These are phyloP conservation scores for Thelonectria rubi DNA, from an alignment of 2,329 filamentous ascomycete species.

Conservation along the genomic window DNA sequence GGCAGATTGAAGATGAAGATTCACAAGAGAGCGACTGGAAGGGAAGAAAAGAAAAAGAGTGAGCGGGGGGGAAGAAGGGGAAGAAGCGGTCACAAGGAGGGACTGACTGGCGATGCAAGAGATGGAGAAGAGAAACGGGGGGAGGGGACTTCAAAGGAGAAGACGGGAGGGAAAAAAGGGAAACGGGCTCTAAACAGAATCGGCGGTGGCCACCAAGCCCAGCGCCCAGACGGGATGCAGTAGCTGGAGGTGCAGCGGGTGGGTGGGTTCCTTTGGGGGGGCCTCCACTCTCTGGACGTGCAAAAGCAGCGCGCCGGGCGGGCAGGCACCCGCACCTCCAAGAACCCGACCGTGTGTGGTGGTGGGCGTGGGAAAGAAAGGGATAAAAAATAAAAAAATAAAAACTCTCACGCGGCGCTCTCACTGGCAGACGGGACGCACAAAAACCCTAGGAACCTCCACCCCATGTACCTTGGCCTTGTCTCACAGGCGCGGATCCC, in stretches of 20 bases:
- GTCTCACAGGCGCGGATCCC: conserved; percentile 3
- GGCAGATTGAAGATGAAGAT: conserved; percentile 45
- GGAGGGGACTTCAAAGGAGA: conserved; percentile 49
- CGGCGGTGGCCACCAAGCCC: conserved; percentile 20
- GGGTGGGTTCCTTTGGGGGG: too few relatives aligned
- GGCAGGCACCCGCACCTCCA: conserved; percentile 11
- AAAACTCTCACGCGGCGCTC: too few relatives aligned
- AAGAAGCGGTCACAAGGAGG: conserved; percentile 53
- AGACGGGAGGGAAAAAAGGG: conserved; percentile 35
- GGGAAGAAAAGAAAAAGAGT: conserved; percentile 56
- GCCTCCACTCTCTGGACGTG: too few relatives aligned
- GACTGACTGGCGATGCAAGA: conserved; percentile 46
- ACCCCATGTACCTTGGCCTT: conserved; percentile 22
- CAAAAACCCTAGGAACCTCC: conserved; percentile 13
- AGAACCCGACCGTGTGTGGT: conserved; percentile 4
- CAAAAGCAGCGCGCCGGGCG: not conserved
- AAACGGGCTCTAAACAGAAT: conserved; percentile 15
- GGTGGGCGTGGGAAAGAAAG: conserved; percentile 10
- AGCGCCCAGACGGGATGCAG: conserved; percentile 1
- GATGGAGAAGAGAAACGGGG: conserved; percentile 49
- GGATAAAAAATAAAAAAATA: conserved; percentile 3
- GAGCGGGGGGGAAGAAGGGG: conserved; percentile 47
- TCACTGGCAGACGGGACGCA: too few relatives aligned
- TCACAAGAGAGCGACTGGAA: conserved; percentile 63
- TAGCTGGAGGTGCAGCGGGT: not conserved